Conservation (phyloP, 192 early-diverging fungal genomes). For the Podila clonocystis region DNA sequence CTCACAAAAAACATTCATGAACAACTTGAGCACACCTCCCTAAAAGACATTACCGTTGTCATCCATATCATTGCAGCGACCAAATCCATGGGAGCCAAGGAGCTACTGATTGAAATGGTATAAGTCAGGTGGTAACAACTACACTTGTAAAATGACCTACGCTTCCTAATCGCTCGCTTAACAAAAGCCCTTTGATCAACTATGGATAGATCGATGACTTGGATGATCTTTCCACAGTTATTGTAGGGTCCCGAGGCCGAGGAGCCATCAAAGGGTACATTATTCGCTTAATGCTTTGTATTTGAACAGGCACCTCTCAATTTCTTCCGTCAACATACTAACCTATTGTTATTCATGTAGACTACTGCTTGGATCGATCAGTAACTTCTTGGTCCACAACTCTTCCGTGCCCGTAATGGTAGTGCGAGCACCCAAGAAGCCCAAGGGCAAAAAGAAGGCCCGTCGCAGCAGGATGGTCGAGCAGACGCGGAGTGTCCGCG, state of each 20-base stretch:
- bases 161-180: not conserved
- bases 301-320: not conserved
- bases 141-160: not conserved
- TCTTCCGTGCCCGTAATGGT: conserved; percentile 63
- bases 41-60: conserved; percentile 39
- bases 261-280: conserved; percentile 54
- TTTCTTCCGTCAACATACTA: not conserved
- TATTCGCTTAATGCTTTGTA: not conserved
- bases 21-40: conserved; percentile 42
- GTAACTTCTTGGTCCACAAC: conserved; percentile 64
- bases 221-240: conserved; percentile 54
- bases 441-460: conserved; percentile 46
- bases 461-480: conserved; percentile 16
- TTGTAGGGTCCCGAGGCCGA: conserved; percentile 58
- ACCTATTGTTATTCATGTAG: conserved; percentile 13
- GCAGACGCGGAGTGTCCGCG: conserved; percentile 33
- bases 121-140: not conserved
- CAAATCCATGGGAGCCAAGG: conserved; percentile 46
- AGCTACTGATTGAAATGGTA: conserved; percentile 49
- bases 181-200: not conserved
- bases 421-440: conserved; percentile 53
- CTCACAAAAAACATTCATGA: conserved; percentile 49
- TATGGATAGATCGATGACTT: conserved; percentile 54
- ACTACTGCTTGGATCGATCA: conserved; percentile 60
- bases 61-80: conserved; percentile 52